Evolutionary conservation across 768 basidiomycete genomes (phyloP).

Genomic region (Leccinum truebloodii): DNA sequence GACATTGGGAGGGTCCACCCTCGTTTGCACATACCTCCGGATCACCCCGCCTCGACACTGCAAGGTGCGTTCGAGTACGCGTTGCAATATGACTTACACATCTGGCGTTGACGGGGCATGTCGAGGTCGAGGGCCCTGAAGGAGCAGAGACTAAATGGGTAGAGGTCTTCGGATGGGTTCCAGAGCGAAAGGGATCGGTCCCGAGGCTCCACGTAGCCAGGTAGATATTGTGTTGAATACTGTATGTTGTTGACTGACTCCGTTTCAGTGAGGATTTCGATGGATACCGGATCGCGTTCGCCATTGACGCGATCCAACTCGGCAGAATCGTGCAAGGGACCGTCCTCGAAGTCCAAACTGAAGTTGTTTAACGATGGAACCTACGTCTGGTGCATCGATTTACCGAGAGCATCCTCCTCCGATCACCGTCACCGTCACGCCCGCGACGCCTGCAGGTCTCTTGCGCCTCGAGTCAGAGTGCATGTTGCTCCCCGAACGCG

Average conservation of each 20-base stretch:
- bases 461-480: slow-evolving; percentile 53
- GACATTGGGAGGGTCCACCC: background rate
- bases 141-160: slow-evolving; percentile 79
- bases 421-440: slow-evolving; percentile 62
- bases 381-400: background rate
- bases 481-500: slow-evolving; percentile 51
- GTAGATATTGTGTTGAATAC: slow-evolving; percentile 5
- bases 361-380: slow-evolving; percentile 8
- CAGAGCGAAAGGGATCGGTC: slow-evolving; percentile 49
- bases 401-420: slow-evolving; percentile 25
- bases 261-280: slow-evolving; percentile 30
- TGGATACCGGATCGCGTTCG: slow-evolving; percentile 31
- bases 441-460: slow-evolving; percentile 52
- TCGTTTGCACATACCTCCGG: slow-evolving; percentile 43
- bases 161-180: slow-evolving; percentile 85
- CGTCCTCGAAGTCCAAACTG: slow-evolving; percentile 11
- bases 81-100: slow-evolving; percentile 87
- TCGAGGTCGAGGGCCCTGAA: slow-evolving; percentile 87
- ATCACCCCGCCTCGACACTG: slow-evolving; percentile 50
- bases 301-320: slow-evolving; percentile 23
- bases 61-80: slow-evolving; percentile 73
- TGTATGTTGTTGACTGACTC: background rate
- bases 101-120: slow-evolving; percentile 74
- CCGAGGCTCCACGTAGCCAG: slow-evolving; percentile 27
- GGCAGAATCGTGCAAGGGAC: slow-evolving; percentile 6